These are phyloP conservation scores for Apophysomyces variabilis DNA, from an alignment of 371 early-diverging fungal species.

Conservation along the genomic window DNA sequence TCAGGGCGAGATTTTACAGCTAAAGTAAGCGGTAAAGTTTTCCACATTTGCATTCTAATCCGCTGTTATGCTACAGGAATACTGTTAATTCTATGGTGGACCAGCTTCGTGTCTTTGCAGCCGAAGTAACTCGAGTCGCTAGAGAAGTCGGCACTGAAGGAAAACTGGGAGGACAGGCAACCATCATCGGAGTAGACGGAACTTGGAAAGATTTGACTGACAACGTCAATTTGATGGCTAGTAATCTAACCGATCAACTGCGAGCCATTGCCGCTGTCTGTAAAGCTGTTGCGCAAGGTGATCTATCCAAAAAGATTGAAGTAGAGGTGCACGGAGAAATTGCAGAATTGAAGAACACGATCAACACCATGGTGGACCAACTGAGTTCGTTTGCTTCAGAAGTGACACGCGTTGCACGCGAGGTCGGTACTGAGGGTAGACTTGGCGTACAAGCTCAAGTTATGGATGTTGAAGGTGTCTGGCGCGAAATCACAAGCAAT, in stretches of 20 bases:
- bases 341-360: conserved; percentile 52
- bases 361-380: conserved; percentile 62
- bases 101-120: conserved; percentile 27
- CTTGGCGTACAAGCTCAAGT: conserved; percentile 46
- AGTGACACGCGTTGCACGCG: conserved; percentile 48
- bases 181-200: conserved; percentile 64
- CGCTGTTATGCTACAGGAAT: conserved; percentile 24
- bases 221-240: conserved; percentile 63
- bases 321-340: conserved; percentile 57
- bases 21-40: conserved; percentile 26
- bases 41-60: conserved; percentile 1
- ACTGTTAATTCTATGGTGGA: conserved; percentile 23
- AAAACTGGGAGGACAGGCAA: conserved; percentile 57
- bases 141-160: conserved; percentile 67
- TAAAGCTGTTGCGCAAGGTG: conserved; percentile 54
- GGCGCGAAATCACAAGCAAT: conserved; percentile 68
- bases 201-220: conserved; percentile 73
- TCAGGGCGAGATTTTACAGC: conserved; percentile 32
- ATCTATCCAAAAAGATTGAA: conserved; percentile 46
- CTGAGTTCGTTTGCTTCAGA: conserved; percentile 51
- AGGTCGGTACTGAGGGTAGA: conserved; percentile 63
- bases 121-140: conserved; percentile 65
- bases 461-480: conserved; percentile 61
- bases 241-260: conserved; percentile 53
- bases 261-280: conserved; percentile 52